Percentiles rank a stretch among this genome's conserved stretches.
These are phyloP conservation scores for Lagerstroemia speciosa DNA, from an alignment of 345 rosid species.

Conservation along the genomic window DNA sequence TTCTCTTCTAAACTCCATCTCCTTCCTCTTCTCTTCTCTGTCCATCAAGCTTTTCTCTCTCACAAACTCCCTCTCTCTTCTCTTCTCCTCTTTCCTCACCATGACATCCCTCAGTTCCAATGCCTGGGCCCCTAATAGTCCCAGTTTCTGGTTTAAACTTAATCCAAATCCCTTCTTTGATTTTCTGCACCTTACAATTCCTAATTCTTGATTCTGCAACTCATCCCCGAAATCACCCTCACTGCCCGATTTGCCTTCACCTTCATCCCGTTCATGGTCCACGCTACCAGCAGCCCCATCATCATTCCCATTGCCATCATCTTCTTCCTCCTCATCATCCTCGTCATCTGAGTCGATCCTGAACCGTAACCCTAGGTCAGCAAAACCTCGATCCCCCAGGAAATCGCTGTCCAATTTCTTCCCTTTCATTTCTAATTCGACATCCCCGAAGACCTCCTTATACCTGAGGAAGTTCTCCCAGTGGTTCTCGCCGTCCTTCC, in stretches of 20 bases:
- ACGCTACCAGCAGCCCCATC: conserved; percentile 18
- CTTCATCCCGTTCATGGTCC: conserved; percentile 13
- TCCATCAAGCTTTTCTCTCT: conserved; percentile 32
- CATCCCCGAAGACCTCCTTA: conserved; percentile 69
- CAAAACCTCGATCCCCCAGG: conserved; percentile 30
- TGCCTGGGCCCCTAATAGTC: conserved; percentile 38
- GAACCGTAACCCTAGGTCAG: conserved; percentile 38
- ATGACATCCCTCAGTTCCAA: conserved; percentile 44
- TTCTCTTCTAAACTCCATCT: conserved; percentile 32
- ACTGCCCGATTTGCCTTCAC: conserved; percentile 11
- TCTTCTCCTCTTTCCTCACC: conserved; percentile 49
- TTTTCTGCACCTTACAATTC: conserved; percentile 19
- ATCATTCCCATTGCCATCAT: conserved; percentile 21
- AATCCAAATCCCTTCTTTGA: conserved; percentile 21
- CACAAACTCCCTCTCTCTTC: conserved; percentile 42
- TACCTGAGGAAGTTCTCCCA: conserved; percentile 72
- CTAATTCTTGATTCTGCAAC: conserved; percentile 21
- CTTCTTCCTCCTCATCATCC: conserved; percentile 40
- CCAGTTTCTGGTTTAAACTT: conserved; percentile 25
- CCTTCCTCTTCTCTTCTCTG: conserved; percentile 34
- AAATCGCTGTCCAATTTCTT: conserved; percentile 26
- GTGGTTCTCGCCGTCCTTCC: conserved; percentile 70
- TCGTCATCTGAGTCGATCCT: conserved; percentile 47
- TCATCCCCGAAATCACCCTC: conserved; percentile 30
- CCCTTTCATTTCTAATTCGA: conserved; percentile 55